Conservation (phyloP, 768 basidiomycete species). For the Hygrocybe coccinea region DNA sequence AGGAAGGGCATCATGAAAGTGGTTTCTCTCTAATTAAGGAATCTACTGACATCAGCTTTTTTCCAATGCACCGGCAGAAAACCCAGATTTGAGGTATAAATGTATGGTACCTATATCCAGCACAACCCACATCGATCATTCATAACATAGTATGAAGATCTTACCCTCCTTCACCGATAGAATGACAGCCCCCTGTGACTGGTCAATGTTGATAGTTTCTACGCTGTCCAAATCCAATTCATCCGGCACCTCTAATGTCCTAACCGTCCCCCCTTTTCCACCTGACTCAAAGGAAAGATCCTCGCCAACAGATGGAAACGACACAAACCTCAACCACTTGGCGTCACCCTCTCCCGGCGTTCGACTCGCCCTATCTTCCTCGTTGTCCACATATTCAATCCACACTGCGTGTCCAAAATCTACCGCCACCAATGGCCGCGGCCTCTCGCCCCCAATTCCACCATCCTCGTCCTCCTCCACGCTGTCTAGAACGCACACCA, state of each 20-base stretch:
- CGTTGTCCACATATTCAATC: slow-evolving; percentile 54
- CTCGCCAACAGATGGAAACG: slow-evolving; percentile 55
- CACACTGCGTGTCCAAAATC: slow-evolving; percentile 87
- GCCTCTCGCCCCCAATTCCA: slow-evolving; percentile 37
- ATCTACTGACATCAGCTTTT: no score
- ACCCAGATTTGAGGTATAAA: no score
- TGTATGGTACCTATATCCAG: no score
- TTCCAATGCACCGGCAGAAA: no score
- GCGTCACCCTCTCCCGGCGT: slow-evolving; percentile 28
- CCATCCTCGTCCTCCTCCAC: slow-evolving; percentile 39
- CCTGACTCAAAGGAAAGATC: slow-evolving; percentile 24
- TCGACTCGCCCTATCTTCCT: slow-evolving; percentile 19
- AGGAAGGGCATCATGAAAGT: no score
- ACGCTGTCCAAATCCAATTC: slow-evolving; percentile 62
- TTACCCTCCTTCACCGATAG: slow-evolving; percentile 61
- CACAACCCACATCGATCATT: not conserved
- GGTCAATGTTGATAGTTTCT: slow-evolving; percentile 76
- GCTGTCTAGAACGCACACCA: slow-evolving; percentile 58
- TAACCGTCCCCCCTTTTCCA: slow-evolving; percentile 41
- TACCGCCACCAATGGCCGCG: slow-evolving; percentile 70
- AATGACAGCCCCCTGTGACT: slow-evolving; percentile 69
- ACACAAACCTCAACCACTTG: slow-evolving; percentile 64
- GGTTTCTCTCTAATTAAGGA: no score
- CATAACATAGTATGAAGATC: slow-evolving; percentile 54
- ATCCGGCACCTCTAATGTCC: slow-evolving; percentile 58